These are phyloP conservation scores for Scheffersomyces spartinae DNA, from an alignment of 805 yeast genomes.

Conservation along the genomic window DNA sequence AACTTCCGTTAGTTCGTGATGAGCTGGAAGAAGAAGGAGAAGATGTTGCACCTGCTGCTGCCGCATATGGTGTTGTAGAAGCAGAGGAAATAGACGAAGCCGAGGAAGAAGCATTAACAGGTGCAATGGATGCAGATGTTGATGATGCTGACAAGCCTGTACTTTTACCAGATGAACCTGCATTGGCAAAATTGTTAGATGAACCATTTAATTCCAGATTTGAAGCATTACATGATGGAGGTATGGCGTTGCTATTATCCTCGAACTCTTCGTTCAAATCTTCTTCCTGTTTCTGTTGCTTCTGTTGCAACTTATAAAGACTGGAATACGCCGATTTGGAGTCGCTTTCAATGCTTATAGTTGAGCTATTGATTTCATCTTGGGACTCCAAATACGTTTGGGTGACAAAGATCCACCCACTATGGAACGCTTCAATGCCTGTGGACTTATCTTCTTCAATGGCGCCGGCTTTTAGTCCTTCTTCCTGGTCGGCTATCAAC, in stretches of 20 bases:
- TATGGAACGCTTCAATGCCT: conserved; percentile 52
- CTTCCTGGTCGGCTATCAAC: conserved; percentile 8
- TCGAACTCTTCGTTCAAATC: too few relatives aligned
- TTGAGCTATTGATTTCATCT: conserved; percentile 38
- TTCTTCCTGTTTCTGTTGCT: too few relatives aligned
- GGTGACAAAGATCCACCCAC: conserved; percentile 82
- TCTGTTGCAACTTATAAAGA: conserved; percentile 35
- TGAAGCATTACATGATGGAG: too few relatives aligned
- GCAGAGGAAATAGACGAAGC: too few relatives aligned
- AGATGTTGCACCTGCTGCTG: conserved; percentile 1
- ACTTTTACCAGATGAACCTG: background rate
- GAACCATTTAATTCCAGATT: too few relatives aligned
- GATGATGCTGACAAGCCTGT: background rate
- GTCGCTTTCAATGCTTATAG: conserved; percentile 28
- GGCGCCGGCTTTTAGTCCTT: conserved; percentile 45
- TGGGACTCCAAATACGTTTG: conserved; percentile 46
- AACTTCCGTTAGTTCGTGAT: conserved; percentile 1
- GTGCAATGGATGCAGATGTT: background rate
- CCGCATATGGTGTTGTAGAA: too few relatives aligned
- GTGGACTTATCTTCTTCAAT: conserved; percentile 47
- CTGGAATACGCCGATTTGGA: conserved; percentile 50
- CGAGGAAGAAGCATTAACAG: conserved; percentile 1
- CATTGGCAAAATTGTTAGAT: too few relatives aligned
- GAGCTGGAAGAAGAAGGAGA: too few relatives aligned
- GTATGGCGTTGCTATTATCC: background rate